Evolutionary conservation across 306 rosid species (phyloP).

Genomic region (Quercus alba): DNA sequence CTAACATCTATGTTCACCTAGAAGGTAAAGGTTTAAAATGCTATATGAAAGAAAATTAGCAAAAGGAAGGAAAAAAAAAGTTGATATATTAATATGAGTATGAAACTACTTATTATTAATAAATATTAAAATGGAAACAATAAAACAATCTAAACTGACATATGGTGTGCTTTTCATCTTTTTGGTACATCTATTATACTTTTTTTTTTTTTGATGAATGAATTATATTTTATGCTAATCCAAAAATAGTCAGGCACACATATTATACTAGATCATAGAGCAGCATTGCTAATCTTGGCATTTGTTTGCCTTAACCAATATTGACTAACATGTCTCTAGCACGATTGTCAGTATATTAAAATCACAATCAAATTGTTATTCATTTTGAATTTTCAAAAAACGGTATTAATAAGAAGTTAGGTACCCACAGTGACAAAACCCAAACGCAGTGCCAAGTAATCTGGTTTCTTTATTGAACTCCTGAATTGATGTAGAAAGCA

Average conservation of each 20-base stretch:
- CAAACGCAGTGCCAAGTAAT: constrained; percentile 90
- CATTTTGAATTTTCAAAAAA: not conserved
- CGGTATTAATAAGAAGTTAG: constrained; percentile 5
- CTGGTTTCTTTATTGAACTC: constrained; percentile 78
- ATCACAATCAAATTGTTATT: not conserved
- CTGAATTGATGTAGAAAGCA: constrained; percentile 87
- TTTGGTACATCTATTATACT: not conserved
- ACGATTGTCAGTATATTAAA: not conserved
- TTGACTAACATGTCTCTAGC: not conserved
- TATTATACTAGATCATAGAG: not conserved
- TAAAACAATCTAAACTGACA: not conserved
- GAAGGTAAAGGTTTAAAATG: not conserved
- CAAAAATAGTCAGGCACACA: not conserved
- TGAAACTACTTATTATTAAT: not conserved
- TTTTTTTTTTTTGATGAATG: not conserved
- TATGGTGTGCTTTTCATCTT: not conserved
- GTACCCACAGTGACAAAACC: constrained; percentile 83
- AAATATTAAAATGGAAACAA: not conserved
- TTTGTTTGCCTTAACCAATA: not conserved
- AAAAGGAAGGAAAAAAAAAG: not conserved
- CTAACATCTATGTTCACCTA: not conserved
- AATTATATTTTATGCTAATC: not conserved
- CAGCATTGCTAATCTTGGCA: not conserved
- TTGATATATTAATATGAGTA: not conserved
- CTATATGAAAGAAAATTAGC: not conserved